Evolutionary conservation across 495 filamentous ascomycete species (phyloP).

Genomic region (Hyaloscypha finlandica): DNA sequence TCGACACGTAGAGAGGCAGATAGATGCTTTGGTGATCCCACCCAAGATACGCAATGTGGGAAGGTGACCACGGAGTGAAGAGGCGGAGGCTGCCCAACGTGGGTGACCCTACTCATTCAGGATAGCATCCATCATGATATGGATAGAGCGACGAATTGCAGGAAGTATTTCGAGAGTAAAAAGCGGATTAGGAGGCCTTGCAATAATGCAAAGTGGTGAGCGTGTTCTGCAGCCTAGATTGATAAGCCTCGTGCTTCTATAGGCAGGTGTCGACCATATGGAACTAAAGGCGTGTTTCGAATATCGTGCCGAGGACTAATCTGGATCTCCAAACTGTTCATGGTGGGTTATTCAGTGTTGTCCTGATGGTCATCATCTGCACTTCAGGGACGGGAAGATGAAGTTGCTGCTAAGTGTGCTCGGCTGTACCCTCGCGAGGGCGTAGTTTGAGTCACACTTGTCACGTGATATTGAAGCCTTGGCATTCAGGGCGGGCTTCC

Average conservation of each 20-base stretch:
- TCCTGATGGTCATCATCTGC: neutral
- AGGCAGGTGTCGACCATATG: neutral
- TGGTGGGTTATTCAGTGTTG: neutral
- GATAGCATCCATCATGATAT: neutral
- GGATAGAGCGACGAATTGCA: neutral
- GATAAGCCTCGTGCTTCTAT: too few species aligned
- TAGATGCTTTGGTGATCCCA: neutral
- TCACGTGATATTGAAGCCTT: too few species aligned
- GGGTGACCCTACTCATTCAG: neutral
- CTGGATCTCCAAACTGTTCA: neutral
- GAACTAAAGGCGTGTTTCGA: neutral
- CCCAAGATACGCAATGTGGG: neutral
- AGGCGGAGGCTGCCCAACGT: neutral
- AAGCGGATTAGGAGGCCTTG: neutral
- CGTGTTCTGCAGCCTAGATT: neutral
- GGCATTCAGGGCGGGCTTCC: too few species aligned
- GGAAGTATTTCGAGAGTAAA: neutral
- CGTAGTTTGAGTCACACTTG: too few species aligned
- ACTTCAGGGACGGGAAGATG: neutral
- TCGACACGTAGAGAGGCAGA: neutral
- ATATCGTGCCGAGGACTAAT: neutral
- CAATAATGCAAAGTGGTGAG: neutral
- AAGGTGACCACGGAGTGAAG: neutral
- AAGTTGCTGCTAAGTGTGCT: neutral
- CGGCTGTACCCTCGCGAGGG: too few species aligned